These are phyloP conservation scores for Tritrichomonas foetus DNA, from an alignment of 208 protist species.

Conservation along the genomic window DNA sequence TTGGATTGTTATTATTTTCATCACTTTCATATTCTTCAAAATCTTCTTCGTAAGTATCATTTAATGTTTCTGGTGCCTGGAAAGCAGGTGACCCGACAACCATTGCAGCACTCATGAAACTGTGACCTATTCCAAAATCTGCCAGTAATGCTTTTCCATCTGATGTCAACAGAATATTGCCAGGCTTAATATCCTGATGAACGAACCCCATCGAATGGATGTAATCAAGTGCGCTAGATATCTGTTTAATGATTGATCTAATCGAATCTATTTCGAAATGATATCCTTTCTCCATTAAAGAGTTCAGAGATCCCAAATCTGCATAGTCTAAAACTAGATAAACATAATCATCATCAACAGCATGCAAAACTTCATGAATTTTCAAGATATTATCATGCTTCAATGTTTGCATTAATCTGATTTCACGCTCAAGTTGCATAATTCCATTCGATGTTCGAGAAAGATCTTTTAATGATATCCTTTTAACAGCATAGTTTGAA, in stretches of 20 bases:
- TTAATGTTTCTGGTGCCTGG: constrained; percentile 1
- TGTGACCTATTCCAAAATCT: constrained; percentile 35
- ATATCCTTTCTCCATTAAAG: neutral
- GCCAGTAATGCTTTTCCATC: neutral
- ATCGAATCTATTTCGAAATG: neutral
- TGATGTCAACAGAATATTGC: neutral
- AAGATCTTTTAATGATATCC: neutral
- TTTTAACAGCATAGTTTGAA: neutral
- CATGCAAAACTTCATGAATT: neutral
- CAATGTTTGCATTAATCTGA: neutral
- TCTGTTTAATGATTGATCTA: neutral
- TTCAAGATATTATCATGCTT: constrained; percentile 2
- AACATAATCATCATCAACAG: neutral
- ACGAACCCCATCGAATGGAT: neutral
- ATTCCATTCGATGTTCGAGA: neutral
- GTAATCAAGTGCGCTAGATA: neutral
- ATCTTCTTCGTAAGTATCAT: neutral
- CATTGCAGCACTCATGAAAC: neutral
- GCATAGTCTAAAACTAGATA: neutral
- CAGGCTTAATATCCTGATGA: constrained; percentile 33
- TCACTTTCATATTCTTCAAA: neutral
- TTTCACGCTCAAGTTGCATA: neutral
- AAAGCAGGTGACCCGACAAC: neutral
- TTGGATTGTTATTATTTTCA: neutral
- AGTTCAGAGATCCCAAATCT: neutral